Base-by-base conservation (phyloP, 805 yeast genomes). In the Kazachstania africana region DNA sequence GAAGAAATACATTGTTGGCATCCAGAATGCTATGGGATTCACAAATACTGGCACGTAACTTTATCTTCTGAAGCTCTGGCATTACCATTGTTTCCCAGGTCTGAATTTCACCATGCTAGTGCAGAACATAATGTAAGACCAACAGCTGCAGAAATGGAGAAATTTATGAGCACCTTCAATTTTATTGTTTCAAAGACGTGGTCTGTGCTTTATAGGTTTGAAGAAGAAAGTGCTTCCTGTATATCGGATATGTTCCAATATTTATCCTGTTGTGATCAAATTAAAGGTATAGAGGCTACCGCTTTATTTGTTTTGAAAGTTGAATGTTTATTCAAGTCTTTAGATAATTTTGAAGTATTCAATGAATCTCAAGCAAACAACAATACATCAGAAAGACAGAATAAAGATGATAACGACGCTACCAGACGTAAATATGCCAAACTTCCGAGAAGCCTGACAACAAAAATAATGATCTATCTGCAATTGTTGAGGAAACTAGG, bases 11-110 rank as follows among this genome's bases (percentile, higher is more conserved):
- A 87, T 54, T 94, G 84, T 52, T 91, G 99, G 99, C 99, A 91
- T 57, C 97, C 96, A 2, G 97, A 93, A 53, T 91, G 99, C 62
- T 91, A 85, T 52, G 93, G 93, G 85, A 93, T 91, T 29, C 87
- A 81, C 62, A 87, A 87, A 55, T 87, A 84, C 48, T 91, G 98
- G 98, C 85, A 84, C 50, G 94, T 87, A 14, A 70, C 76, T 35
- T 63, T 91, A 15, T 68, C 78, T 1, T 67, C 79, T 0, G 76
- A 69, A 31, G 61, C 70, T 6, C 67, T 78, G 17, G 87, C 63
- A 24, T 57, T 65, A 15, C 53, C 57, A 4, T 32, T 47, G 1
- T 45, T 56, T 21, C 59, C 58, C 4, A 46, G 39, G 12, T 22
- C 47, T 5, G 45, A 42, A 6, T 50, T 33, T 27, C 47, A 51